Percentiles rank a stretch among this genome's conserved stretches.
phyloP scores from a whole-genome alignment of 2,329 filamentous ascomycete genomes.

The Rugonectria rugulosa region DNA sequence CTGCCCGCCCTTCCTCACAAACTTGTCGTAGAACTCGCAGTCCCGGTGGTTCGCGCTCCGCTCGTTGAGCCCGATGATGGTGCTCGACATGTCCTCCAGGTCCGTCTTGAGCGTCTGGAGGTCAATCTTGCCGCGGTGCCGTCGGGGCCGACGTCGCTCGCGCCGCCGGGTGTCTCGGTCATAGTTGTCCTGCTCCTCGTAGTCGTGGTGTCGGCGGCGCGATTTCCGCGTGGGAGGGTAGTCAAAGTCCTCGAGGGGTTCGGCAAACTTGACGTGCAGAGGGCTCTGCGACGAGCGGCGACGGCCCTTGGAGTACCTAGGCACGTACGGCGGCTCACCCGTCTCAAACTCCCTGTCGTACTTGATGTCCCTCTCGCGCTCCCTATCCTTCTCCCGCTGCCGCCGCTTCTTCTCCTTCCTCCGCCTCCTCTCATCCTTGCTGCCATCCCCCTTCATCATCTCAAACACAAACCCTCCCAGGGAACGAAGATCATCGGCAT shows the following conservation, averaged over 20 bases:
- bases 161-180: slow-evolving; percentile 1
- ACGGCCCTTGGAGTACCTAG: slow-evolving; percentile 29
- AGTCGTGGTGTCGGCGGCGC: slow-evolving; percentile 26
- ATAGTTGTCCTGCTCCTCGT: slow-evolving; percentile 6
- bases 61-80: slow-evolving; percentile 35
- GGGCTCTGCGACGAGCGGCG: slow-evolving; percentile 18
- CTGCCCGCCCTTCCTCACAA: slow-evolving; percentile 34
- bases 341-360: slow-evolving; percentile 12
- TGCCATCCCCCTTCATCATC: slow-evolving; percentile 26
- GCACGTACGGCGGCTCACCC: slow-evolving; percentile 25
- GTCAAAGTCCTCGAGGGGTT: slow-evolving; percentile 27
- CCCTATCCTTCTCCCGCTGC: slow-evolving; percentile 25
- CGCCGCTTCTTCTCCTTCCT: slow-evolving; percentile 27
- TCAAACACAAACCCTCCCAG: slow-evolving; percentile 35
- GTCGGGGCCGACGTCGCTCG: slow-evolving; percentile 1
- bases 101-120: slow-evolving; percentile 34
- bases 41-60: slow-evolving; percentile 32
- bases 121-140: slow-evolving; percentile 19
- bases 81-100: slow-evolving; percentile 38
- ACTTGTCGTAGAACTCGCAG: slow-evolving; percentile 38
- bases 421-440: slow-evolving; percentile 14
- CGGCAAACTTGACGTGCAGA: slow-evolving; percentile 34
- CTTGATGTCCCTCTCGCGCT: not conserved
- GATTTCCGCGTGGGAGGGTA: slow-evolving; percentile 26
- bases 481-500: slow-evolving; percentile 32